These are phyloP conservation scores for Scutellaria barbata DNA, from an alignment of 257 asterid genomes.

Conservation along the genomic window DNA sequence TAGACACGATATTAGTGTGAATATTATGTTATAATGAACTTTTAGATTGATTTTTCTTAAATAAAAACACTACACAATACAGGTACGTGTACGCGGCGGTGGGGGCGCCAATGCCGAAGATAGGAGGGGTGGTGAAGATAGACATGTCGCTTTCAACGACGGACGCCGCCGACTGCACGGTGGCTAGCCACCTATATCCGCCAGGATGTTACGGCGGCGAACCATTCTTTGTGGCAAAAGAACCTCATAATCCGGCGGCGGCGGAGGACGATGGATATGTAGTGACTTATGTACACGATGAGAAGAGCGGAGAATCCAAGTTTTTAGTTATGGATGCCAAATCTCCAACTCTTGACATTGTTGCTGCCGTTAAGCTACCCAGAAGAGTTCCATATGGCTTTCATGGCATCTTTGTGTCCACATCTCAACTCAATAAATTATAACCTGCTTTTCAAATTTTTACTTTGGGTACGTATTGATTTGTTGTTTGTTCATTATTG, in stretches of 20 bases:
- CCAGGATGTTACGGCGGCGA: constrained; percentile 50
- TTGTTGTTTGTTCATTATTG: background rate
- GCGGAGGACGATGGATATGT: constrained; percentile 85
- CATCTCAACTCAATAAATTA: constrained; percentile 39
- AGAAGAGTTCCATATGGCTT: constrained; percentile 80
- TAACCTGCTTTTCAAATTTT: background rate
- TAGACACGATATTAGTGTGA: too few relatives aligned
- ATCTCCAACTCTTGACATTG: constrained; percentile 67
- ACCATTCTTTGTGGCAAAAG: constrained; percentile 51
- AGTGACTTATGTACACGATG: constrained; percentile 62
- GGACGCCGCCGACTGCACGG: constrained; percentile 38
- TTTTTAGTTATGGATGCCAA: constrained; percentile 80
- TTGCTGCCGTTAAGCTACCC: constrained; percentile 70
- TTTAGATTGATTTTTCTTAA: too few relatives aligned
- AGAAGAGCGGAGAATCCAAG: constrained; percentile 56
- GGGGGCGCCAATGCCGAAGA: constrained; percentile 41
- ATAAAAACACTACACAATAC: too few relatives aligned
- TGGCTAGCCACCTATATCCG: constrained; percentile 42
- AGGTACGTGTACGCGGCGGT: constrained; percentile 55
- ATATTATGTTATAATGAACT: too few relatives aligned
- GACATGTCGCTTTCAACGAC: constrained; percentile 40
- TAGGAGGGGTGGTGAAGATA: constrained; percentile 49
- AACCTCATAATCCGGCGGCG: constrained; percentile 33
- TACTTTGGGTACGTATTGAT: too few relatives aligned
- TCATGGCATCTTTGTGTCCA: constrained; percentile 68